Evolutionary conservation across 495 filamentous ascomycete genomes (phyloP).

Genomic region (Aspergillus kassunensis): DNA sequence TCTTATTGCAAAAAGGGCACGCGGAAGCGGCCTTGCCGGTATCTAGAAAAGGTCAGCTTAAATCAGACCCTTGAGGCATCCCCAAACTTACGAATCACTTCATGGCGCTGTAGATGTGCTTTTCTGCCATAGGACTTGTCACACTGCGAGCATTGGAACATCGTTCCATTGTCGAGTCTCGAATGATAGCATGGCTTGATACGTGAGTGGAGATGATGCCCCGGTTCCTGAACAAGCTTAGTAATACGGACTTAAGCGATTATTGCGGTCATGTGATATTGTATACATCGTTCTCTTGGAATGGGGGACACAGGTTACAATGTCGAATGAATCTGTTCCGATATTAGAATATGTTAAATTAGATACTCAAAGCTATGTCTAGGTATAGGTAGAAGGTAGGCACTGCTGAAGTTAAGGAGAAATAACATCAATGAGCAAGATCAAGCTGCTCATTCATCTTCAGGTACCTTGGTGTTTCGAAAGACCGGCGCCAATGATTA

Average conservation of each 20-base stretch:
- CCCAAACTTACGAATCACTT: slow-evolving; percentile 27
- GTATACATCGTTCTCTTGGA: too few species aligned
- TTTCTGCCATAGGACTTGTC: slow-evolving; percentile 31
- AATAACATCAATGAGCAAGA: too few species aligned
- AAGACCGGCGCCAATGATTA: too few species aligned
- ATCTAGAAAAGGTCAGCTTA: slow-evolving; percentile 26
- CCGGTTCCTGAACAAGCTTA: neutral
- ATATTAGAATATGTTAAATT: too few species aligned
- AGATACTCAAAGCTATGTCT: too few species aligned
- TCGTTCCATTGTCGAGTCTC: slow-evolving; percentile 5
- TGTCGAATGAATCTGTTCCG: too few species aligned
- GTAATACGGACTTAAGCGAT: too few species aligned
- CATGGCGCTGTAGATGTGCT: slow-evolving; percentile 30
- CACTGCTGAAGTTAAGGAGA: too few species aligned
- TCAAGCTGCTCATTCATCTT: too few species aligned
- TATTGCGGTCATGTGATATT: slow-evolving; percentile 6
- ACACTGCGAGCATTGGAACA: slow-evolving; percentile 34
- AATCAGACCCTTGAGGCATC: neutral
- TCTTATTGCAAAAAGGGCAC: slow-evolving; percentile 37
- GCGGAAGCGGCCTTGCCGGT: slow-evolving; percentile 21
- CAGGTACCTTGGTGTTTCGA: too few species aligned
- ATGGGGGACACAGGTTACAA: too few species aligned
- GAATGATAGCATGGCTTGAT: neutral
- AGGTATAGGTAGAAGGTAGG: too few species aligned
- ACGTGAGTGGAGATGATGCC: neutral